These are phyloP conservation scores for Citrus hindsii DNA, from an alignment of 345 rosid species.

Conservation along the genomic window DNA sequence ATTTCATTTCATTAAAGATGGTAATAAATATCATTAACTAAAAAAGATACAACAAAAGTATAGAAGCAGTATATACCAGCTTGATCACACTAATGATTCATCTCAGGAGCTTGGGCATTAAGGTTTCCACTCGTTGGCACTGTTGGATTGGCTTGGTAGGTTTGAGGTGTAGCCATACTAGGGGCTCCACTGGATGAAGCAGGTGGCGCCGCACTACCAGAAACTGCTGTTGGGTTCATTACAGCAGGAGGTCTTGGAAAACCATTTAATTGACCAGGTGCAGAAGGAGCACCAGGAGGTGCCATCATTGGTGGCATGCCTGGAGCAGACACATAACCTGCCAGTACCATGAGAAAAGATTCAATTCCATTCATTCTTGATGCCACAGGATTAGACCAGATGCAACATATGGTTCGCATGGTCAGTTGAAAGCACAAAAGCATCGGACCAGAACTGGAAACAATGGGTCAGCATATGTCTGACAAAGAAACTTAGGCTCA, in stretches of 20 bases:
- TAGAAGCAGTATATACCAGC: not conserved
- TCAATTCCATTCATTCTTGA: not conserved
- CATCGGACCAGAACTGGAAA: not conserved
- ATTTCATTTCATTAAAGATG: not conserved
- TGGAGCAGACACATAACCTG: constrained; percentile 57
- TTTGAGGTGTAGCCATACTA: constrained; percentile 36
- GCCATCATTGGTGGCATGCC: constrained; percentile 70
- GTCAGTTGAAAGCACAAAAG: not conserved
- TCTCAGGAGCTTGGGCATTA: constrained; percentile 51
- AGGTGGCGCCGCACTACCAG: constrained; percentile 52
- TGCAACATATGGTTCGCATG: not conserved
- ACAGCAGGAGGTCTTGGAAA: constrained; percentile 72
- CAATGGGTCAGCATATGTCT: not conserved
- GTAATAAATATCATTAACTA: not conserved
- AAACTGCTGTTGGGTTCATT: constrained; percentile 42
- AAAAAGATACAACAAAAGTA: not conserved
- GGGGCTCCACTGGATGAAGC: constrained; percentile 44
- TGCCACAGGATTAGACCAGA: not conserved
- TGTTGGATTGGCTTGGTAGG: constrained; percentile 58
- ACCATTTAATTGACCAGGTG: constrained; percentile 72
- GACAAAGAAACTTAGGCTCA: not conserved
- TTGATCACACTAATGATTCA: constrained; percentile 39
- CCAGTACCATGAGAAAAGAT: constrained; percentile 1
- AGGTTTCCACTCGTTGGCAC: constrained; percentile 45
- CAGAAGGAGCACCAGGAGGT: constrained; percentile 85